phyloP scores from a whole-genome alignment of 2,329 filamentous ascomycete genomes.

The Penicillium sp. region DNA sequence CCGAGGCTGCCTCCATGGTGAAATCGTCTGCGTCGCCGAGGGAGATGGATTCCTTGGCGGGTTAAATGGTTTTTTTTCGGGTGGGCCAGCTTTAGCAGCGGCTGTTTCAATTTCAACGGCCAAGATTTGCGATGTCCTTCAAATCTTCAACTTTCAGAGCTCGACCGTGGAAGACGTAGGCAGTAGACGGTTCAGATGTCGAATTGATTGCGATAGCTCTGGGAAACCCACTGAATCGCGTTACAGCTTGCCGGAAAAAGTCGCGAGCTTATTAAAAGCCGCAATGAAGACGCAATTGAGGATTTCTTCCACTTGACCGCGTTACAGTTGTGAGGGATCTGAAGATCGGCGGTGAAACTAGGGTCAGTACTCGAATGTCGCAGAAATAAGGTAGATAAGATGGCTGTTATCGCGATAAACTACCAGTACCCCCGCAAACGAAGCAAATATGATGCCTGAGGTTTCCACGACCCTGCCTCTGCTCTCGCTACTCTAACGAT shows the following conservation, averaged over 20 bases:
- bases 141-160: too few relatives aligned
- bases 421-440: not conserved
- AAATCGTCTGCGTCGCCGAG: not conserved
- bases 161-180: not conserved
- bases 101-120: not conserved
- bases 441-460: not conserved
- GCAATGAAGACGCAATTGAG: not conserved
- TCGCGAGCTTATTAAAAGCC: not conserved
- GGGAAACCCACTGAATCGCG: not conserved
- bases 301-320: not conserved
- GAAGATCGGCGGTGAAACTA: not conserved
- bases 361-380: not conserved
- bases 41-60: constrained; percentile 4
- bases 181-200: not conserved
- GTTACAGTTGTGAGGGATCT: too few relatives aligned
- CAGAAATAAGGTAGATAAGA: not conserved
- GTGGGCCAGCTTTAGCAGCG: not conserved
- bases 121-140: not conserved
- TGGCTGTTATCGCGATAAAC: constrained; percentile 15
- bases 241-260: not conserved
- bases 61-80: not conserved
- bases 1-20: not conserved
- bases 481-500: too few relatives aligned
- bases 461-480: not conserved
- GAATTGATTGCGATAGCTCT: not conserved